These are phyloP conservation scores for Warburgia ugandensis DNA, from an alignment of 164 flowering plant genomes.

Conservation along the genomic window DNA sequence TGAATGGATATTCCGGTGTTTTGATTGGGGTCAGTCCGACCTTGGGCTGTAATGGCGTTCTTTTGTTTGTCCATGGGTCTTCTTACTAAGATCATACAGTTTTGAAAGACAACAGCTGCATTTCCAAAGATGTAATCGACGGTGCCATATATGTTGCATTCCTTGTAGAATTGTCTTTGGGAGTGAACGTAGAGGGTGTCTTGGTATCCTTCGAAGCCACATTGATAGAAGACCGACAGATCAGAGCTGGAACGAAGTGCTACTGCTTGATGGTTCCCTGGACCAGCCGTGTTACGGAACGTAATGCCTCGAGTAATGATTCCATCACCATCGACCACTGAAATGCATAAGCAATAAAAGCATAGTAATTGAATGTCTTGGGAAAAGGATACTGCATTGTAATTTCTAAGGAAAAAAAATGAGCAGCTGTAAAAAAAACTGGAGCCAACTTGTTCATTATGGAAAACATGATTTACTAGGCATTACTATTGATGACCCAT, in stretches of 20 bases:
- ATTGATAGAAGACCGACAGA: conserved; percentile 51
- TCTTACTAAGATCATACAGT: conserved; percentile 40
- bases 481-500: no score
- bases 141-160: conserved; percentile 47
- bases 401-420: no score
- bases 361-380: not conserved
- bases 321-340: conserved; percentile 47
- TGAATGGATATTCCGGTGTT: conserved; percentile 47
- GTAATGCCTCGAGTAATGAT: conserved; percentile 49
- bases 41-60: conserved; percentile 38
- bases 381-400: no score
- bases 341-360: not conserved
- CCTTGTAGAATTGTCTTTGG: conserved; percentile 44
- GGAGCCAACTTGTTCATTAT: no score
- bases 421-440: no score
- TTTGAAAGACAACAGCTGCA: conserved; percentile 46
- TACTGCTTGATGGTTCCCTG: conserved; percentile 50
- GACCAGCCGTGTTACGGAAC: conserved; percentile 60
- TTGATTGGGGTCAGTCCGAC: conserved; percentile 38
- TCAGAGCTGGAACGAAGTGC: conserved; percentile 57
- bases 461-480: no score
- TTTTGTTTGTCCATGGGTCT: conserved; percentile 28
- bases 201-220: conserved; percentile 55
- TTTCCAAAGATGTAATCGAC: conserved; percentile 57
- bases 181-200: conserved; percentile 49